These are phyloP conservation scores for Abrus precatorius DNA, from an alignment of 306 rosid species.

Conservation along the genomic window DNA sequence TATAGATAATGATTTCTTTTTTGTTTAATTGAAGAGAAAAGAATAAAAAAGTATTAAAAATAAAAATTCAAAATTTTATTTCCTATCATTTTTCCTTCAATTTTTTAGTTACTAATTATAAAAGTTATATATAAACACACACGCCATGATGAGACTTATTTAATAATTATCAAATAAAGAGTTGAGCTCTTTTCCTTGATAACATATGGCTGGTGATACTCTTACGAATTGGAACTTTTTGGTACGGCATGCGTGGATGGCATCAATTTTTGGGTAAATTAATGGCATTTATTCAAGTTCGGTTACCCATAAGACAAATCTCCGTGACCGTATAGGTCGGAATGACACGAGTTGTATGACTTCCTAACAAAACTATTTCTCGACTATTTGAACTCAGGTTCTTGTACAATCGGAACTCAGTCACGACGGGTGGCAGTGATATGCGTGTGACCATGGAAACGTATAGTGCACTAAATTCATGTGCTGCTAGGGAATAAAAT, in stretches of 20 bases:
- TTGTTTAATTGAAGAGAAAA: too few relatives aligned
- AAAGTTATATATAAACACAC: too few relatives aligned
- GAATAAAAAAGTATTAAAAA: too few relatives aligned
- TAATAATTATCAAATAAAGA: too few relatives aligned
- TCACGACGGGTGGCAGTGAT: background rate
- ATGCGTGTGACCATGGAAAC: background rate
- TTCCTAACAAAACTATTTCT: background rate
- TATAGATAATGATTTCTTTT: too few relatives aligned
- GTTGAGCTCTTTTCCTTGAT: background rate
- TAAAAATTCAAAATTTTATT: too few relatives aligned
- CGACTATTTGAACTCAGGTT: background rate
- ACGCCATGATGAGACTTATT: too few relatives aligned
- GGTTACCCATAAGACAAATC: background rate
- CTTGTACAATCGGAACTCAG: background rate
- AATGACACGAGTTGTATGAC: background rate
- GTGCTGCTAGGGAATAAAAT: slow-evolving; percentile 21
- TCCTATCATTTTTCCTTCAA: too few relatives aligned
- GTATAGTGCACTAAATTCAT: slow-evolving; percentile 17
- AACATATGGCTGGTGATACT: background rate
- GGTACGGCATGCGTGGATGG: background rate
- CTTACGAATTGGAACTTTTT: background rate
- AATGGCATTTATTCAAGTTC: background rate
- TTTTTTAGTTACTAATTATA: too few relatives aligned
- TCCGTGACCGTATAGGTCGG: background rate
- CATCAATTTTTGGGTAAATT: background rate